Conservation (phyloP, 116 monocot species). For the Iris pallida region DNA sequence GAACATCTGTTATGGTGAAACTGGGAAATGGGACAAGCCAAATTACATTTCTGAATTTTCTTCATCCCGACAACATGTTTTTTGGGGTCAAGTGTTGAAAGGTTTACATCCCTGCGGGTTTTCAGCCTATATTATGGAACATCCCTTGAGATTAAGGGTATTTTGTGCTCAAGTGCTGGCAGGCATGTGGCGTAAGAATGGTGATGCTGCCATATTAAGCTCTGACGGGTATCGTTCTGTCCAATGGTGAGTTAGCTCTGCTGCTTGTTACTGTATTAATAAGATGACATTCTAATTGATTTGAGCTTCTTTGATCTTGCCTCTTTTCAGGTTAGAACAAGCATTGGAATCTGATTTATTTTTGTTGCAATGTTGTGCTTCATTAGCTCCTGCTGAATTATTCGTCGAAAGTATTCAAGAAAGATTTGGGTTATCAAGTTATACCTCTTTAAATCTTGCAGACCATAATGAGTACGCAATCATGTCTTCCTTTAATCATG, state of each 20-base stretch:
- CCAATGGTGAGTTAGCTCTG: constrained; percentile 34
- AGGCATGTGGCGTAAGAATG: constrained; percentile 94
- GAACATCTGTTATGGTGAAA: constrained; percentile 40
- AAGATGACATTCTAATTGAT: not conserved
- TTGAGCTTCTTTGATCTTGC: not conserved
- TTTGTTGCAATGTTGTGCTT: constrained; percentile 92
- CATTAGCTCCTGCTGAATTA: constrained; percentile 81
- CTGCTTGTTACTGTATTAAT: not conserved
- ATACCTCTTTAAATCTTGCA: constrained; percentile 47
- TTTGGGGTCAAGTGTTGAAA: constrained; percentile 50
- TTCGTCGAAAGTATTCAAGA: constrained; percentile 77
- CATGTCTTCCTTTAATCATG: not conserved
- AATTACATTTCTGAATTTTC: not conserved
- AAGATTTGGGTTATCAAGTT: constrained; percentile 72
- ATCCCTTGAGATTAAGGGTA: constrained; percentile 73
- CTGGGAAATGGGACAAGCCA: constrained; percentile 8
- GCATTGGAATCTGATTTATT: constrained; percentile 80
- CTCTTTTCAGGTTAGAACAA: constrained; percentile 52
- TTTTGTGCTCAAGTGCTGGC: constrained; percentile 85
- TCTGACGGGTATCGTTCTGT: constrained; percentile 62
- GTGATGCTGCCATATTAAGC: constrained; percentile 52
- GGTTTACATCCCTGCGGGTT: constrained; percentile 53
- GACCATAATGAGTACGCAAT: constrained; percentile 60
- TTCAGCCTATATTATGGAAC: constrained; percentile 78
- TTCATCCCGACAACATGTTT: constrained; percentile 24